Evolutionary conservation across 2,329 filamentous ascomycete genomes (phyloP), one percentile per base, ranked within the genome.

Genomic region (Grosmannia huntii): DNA sequence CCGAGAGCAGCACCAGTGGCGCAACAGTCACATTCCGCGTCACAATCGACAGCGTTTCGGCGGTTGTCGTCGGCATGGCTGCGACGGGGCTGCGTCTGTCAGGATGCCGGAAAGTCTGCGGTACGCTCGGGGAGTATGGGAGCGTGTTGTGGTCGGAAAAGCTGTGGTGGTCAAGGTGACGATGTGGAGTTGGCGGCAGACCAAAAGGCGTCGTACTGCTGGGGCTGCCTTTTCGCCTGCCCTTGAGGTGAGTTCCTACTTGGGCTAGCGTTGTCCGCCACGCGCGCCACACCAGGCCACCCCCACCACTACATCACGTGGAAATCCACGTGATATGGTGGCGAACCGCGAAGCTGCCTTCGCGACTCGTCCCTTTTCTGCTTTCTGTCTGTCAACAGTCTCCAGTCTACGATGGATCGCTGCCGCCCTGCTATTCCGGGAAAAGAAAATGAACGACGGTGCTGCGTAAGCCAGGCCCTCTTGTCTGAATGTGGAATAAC

Each of bases 1-100:
- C 91, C 64, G 92, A 97, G 69, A 99, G 89, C 66, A 99, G 89
- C 68, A 99, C 94, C 71, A 99, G 85, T 66, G 94, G 94, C 68
- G 94, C 94, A 74, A 99, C 92, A 65, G 92, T 95, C 73, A 99
- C 94, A 74, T 87, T 96, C 73, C 90, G 86, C 68, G 86, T 92
- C 72, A 96, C 90, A 71, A 97, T 86, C 66, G 89, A 95, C 72
- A 96, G 85, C 65, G 92, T 95, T 79, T 97, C 92, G 73, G 91
- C 90, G 71, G 92, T 96, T 65, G 92, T 97, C 73, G 92, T 86
- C 75, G 91, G 92, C 92, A 97, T 97, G 72, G 69, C 83, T 73
- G 59, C 19, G 31, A 41, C 67, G 62, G 57, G 55, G 44, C 10
- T 33, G 14, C 10, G 57, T n/a, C n/a, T 33, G 23, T 7, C 5